Evolutionary conservation across 108 stramenopile genomes (phyloP).

Genomic region (Skeletonema potamos): DNA sequence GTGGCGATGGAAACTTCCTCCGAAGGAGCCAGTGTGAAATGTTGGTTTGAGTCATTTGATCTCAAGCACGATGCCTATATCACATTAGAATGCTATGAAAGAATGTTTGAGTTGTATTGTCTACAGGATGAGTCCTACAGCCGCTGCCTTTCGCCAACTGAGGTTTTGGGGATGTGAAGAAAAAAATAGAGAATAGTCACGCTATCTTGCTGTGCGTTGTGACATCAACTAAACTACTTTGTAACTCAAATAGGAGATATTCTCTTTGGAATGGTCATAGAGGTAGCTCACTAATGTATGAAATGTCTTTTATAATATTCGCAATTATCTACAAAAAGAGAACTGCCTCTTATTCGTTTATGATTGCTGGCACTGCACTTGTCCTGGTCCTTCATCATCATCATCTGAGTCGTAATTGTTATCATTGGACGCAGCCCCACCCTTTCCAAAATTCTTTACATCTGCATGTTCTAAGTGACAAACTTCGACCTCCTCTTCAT

Average conservation of each 20-base stretch:
- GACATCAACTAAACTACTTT: neutral
- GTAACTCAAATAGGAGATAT: too few relatives aligned
- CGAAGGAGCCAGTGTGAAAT: neutral
- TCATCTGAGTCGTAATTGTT: conserved; percentile 78
- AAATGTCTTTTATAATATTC: neutral
- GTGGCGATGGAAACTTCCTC: conserved; percentile 3
- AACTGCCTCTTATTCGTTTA: conserved; percentile 14
- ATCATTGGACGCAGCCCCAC: conserved; percentile 54
- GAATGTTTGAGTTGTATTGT: neutral
- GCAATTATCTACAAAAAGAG: conserved; percentile 4
- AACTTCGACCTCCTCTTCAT: conserved; percentile 77
- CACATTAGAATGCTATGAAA: neutral
- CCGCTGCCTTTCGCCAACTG: neutral
- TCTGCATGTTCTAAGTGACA: conserved; percentile 79
- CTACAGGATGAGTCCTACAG: neutral
- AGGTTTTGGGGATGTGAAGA: neutral
- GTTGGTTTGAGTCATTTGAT: neutral
- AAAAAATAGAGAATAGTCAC: neutral
- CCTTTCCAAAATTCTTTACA: conserved; percentile 84
- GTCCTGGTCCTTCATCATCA: conserved; percentile 64
- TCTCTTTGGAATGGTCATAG: too few relatives aligned
- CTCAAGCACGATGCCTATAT: neutral
- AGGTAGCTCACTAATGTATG: too few relatives aligned
- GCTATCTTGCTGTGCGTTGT: neutral
- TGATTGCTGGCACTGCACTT: conserved; percentile 88